Evolutionary conservation across 495 filamentous ascomycete genomes (phyloP), one percentile per base, ranked within the genome.

Genomic region (Talaromyces proteolyticus): DNA sequence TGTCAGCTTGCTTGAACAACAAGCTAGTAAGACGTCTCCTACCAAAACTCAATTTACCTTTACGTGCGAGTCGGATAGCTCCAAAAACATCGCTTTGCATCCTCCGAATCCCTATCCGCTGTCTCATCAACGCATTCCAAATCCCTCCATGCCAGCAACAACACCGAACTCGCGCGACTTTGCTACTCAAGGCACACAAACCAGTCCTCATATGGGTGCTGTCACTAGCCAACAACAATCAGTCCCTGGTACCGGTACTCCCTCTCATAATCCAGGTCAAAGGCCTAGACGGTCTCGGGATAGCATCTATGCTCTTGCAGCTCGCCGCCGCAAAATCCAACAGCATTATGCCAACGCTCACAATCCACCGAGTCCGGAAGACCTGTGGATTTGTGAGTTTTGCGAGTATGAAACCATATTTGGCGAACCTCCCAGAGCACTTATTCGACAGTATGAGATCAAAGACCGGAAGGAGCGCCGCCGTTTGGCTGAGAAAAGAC

Each of bases 301-400:
- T 38, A 84, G 76, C 69, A 78, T 63, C 2, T 86, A 85, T 59
- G 74, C 76, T 5, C 56, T 80, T 45, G 82, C 85, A 17, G 85
- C 84, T 29, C 77, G 82, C 1, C 77, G 85, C 50, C 82, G 87
- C 16, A 82, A 84, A 49, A 68, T 83, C 2, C 79, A 85, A 48
- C 85, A 88, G 55, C 79, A 87, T 56, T 82, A 84, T 50, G 69
- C 79, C 44, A 94, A 95, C 56, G 82, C 78, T 53, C 86, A 87
- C 52, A 83, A 93, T 54, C 86, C 85, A 4, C 85, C 85, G 0
- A 77, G 76, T 22, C 64, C 77, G 25, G 85, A 91, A 53, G 89
- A 94, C 53, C 79, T 88, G 21, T 97, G 91, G 89, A 89, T 96
- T 42, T 98, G 93, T 67, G 90, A 93, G 55, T 91, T 94, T 61